Evolutionary conservation across 164 flowering plant genomes (phyloP).

Genomic region (Macadamia tetraphylla): DNA sequence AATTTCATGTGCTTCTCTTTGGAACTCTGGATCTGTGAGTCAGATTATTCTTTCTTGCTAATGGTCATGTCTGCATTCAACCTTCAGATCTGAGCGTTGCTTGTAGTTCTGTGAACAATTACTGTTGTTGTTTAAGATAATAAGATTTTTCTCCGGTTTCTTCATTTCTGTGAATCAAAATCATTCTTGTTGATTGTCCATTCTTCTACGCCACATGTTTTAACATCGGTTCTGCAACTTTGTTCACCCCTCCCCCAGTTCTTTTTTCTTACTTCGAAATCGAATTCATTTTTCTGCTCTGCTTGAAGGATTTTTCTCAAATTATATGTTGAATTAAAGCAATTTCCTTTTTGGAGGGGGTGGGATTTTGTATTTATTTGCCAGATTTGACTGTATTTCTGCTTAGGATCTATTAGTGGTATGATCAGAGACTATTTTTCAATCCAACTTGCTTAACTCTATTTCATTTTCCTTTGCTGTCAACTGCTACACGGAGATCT

Average conservation of each 20-base stretch:
- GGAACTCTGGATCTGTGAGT: slow-evolving; percentile 4
- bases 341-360: background rate
- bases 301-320: background rate
- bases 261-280: background rate
- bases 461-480: too few species aligned
- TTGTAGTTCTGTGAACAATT: too few species aligned
- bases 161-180: background rate
- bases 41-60: background rate
- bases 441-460: background rate
- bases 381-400: background rate
- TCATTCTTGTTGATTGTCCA: background rate
- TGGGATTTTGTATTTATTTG: background rate
- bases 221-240: background rate
- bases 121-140: too few species aligned
- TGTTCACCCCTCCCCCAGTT: background rate
- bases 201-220: background rate
- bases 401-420: background rate
- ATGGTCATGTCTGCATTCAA: too few species aligned
- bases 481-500: background rate
- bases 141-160: background rate
- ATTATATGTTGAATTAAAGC: background rate
- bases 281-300: background rate
- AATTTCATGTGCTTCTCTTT: background rate
- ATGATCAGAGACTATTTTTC: background rate
- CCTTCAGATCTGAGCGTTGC: background rate